Base-by-base conservation (phyloP, 1,284 basidiomycete genomes). In the Moniliella sp. region DNA sequence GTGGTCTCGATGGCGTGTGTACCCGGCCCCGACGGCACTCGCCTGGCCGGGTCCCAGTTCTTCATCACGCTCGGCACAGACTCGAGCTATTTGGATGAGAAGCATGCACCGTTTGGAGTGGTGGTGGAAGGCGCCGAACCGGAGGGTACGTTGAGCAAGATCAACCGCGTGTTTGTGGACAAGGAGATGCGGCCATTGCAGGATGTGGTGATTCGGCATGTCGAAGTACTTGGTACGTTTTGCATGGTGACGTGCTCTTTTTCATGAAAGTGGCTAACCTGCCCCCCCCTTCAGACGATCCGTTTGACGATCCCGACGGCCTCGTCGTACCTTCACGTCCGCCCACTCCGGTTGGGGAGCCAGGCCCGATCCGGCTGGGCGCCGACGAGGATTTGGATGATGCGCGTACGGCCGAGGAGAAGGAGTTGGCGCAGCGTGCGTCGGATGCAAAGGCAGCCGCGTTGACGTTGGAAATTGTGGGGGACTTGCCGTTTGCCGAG, bases 381-480 rank as follows among this genome's bases (percentile, higher is more conserved):
- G 76, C 79, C 14, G 46, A 50, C 25, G 53, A 58, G 18, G 41
- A 46, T 3, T 28, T 52, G 10, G 43, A 44, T 25, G 40, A 52
- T 31, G 42, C 0, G 65, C 79, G 14, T 68, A 71, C 77, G 0
- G 78, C 81, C 43, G 79, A 83, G 41, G 76, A 81, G 39, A 73
- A 74, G 26, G 88, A 88, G 48, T 69, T 69, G 11, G 65, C 72
- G 29, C 72, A 78, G 8, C 73, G 84, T 8, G 71, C 75, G 57
- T 76, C 77, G 36, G 84, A 84, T 0, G 86, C 88, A 0, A 73
- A 73, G 2, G 83, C 86, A 0, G 83, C 83, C 25, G 91, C 88
- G 0, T 66, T 99, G 9, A 97, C 91, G 2, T 72, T 99, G 30
- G 91, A 99, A 61, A 97, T 99, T 83, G 88, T 97, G 37, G 88